Base-by-base conservation (phyloP, 495 filamentous ascomycete genomes). In the Terfezia boudieri region DNA sequence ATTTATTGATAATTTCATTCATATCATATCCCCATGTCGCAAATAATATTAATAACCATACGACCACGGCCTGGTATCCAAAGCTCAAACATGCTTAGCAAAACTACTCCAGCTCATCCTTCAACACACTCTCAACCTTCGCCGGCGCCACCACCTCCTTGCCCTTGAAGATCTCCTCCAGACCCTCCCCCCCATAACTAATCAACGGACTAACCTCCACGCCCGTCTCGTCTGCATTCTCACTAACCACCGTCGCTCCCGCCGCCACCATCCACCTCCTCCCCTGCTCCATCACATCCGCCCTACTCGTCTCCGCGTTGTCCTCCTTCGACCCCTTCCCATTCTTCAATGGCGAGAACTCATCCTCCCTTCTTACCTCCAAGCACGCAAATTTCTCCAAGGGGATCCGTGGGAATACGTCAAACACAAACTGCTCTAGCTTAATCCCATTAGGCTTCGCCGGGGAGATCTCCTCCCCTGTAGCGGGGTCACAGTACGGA, bases 261-360 rank as follows among this genome's bases (percentile, higher is more conserved):
- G 78, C 85, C 43, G 74, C 77, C 63, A 89, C 70, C 51, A 84
- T 67, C 86, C 89, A 96, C 57, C 82, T 76, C 67, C 75, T 76
- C 12, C 90, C 90, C 68, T 95, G 92, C 32, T 74, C 71, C 76
- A 94, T 77, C 64, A 96, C 93, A 67, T 95, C 88, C 48, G 71
- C 72, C 61, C 77, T 83, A 70, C 84, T 90, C 48, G 90, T 99
- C 60, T 94, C 86, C 3, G 86, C 84, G 66, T 94, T 85, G 67
- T 99, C 90, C 71, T 95, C 81, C 17, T 83, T 83, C 11, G 86
- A 87, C 22, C 88, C 88, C 59, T 73, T 76, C 22, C 85, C 92
- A 59, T 99, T 99, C 79, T 99, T 99, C 58, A 99, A 72, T 9
- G 90, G 89, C 50, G 89, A 95, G 72, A 99, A 99, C 70, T 99